Evolutionary conservation across 116 monocot species (phyloP).

Genomic region (Cymodocea nodosa): DNA sequence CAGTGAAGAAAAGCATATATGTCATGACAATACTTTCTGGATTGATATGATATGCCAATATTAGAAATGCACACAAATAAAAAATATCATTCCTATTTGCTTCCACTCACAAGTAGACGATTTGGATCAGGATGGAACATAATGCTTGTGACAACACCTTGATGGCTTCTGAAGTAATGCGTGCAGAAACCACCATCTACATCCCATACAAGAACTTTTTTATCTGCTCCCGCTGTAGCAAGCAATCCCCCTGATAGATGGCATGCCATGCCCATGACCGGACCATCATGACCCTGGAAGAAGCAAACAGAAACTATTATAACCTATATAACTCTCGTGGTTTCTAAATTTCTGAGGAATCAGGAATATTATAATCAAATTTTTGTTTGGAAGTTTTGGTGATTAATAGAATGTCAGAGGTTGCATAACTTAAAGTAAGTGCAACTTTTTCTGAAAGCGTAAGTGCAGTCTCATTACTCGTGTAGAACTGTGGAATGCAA

Average conservation of each 20-base stretch:
- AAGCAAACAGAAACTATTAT: not conserved
- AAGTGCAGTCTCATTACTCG: too few species aligned
- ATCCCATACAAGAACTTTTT: conserved; percentile 84
- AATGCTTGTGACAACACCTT: conserved; percentile 70
- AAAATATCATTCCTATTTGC: too few species aligned
- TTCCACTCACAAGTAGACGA: conserved; percentile 53
- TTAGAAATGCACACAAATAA: not conserved
- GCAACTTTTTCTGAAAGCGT: too few species aligned
- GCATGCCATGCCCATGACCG: conserved; percentile 77
- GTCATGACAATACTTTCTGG: not conserved
- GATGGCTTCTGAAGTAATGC: conserved; percentile 81
- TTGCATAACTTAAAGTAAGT: too few species aligned
- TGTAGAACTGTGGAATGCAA: too few species aligned
- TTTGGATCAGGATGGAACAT: conserved; percentile 80
- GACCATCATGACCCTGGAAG: conserved; percentile 85
- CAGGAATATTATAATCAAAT: too few species aligned
- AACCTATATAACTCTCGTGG: too few species aligned
- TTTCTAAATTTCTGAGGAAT: too few species aligned
- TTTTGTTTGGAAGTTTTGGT: too few species aligned
- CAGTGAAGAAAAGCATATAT: not conserved
- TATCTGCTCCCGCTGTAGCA: conserved; percentile 89
- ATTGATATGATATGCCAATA: not conserved
- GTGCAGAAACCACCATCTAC: conserved; percentile 97
- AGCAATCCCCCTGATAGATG: conserved; percentile 92
- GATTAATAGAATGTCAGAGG: too few species aligned